Percentiles rank a stretch among this genome's conserved stretches.
phyloP scores from a whole-genome alignment of 2,329 filamentous ascomycete species.

The Ceratocystis huliohia region DNA sequence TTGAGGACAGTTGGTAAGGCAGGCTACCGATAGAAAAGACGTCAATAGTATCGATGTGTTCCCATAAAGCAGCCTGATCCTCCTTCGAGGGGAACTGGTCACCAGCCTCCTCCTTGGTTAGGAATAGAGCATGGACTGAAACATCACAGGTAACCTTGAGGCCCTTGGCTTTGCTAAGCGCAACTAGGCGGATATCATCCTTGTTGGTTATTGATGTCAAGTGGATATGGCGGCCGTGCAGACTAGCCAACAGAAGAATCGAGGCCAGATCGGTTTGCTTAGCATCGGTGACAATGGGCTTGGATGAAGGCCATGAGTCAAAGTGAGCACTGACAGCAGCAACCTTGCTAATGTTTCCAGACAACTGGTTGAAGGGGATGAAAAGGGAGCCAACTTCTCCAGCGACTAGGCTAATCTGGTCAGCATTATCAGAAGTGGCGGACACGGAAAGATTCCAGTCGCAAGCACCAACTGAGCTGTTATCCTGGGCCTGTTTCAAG shows the following conservation, averaged over 20 bases:
- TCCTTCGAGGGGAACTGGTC: constrained; percentile 50
- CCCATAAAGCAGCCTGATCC: constrained; percentile 64
- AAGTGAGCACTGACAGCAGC: constrained; percentile 69
- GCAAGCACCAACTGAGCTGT: constrained; percentile 54
- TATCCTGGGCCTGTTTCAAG: constrained; percentile 59
- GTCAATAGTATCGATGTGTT: constrained; percentile 59
- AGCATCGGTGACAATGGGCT: constrained; percentile 70
- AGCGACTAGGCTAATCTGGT: constrained; percentile 60
- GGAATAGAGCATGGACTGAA: constrained; percentile 65
- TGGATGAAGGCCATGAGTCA: constrained; percentile 61
- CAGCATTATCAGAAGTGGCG: constrained; percentile 58
- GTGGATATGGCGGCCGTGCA: constrained; percentile 66
- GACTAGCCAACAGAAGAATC: constrained; percentile 61
- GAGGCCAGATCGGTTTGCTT: constrained; percentile 72
- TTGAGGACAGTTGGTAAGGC: constrained; percentile 55
- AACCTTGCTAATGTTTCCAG: constrained; percentile 73
- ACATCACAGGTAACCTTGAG: constrained; percentile 72
- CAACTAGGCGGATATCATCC: constrained; percentile 66
- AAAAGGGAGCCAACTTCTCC: constrained; percentile 67
- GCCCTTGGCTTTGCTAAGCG: constrained; percentile 69
- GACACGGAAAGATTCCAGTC: constrained; percentile 72
- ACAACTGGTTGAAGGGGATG: constrained; percentile 70
- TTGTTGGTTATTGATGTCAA: constrained; percentile 70
- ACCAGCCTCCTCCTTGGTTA: constrained; percentile 56
- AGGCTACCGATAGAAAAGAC: constrained; percentile 69